These are phyloP conservation scores for Vitis vinifera DNA, from an alignment of 164 flowering plant genomes.

Conservation along the genomic window ASM3070453v1 NC_081822.1:826501-827000, in stretches of 20 bases:
- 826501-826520: slow-evolving; percentile 2
- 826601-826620: slow-evolving; percentile 4
- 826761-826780: slow-evolving; percentile 37
- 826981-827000: neutral
- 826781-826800: slow-evolving; percentile 6
- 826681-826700: neutral
- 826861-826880: slow-evolving; percentile 60
- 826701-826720: slow-evolving; percentile 9
- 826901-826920: slow-evolving; percentile 81
- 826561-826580: slow-evolving; percentile 4
- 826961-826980: slow-evolving; percentile 10
- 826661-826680: neutral
- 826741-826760: slow-evolving; percentile 55
- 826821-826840: slow-evolving; percentile 8
- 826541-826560: slow-evolving; percentile 10
- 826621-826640: slow-evolving; percentile 8
- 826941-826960: slow-evolving; percentile 20
- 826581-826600: neutral
- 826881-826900: slow-evolving; percentile 87
- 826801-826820: slow-evolving; percentile 6
- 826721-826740: slow-evolving; percentile 56
- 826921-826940: slow-evolving; percentile 95
- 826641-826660: slow-evolving; percentile 12
- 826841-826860: slow-evolving; percentile 58
- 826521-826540: slow-evolving; percentile 50